Evolutionary conservation across 805 yeast species (phyloP).

Genomic region (Candida odintsovae): DNA sequence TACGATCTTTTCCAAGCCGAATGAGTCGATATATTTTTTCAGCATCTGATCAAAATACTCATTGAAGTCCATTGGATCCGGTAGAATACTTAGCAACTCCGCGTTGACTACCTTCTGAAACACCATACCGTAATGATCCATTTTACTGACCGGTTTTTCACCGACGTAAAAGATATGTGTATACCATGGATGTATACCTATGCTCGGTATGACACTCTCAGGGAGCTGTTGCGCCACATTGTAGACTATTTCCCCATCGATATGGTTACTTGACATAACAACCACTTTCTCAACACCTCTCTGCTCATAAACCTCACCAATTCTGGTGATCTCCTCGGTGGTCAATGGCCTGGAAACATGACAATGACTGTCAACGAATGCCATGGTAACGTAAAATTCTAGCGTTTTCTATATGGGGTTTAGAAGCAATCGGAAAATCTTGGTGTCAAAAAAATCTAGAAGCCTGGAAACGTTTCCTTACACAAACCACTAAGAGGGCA

Average conservation of each 20-base stretch:
- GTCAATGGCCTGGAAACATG: constrained; percentile 23
- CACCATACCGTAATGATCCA: constrained; percentile 51
- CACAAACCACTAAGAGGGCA: not conserved
- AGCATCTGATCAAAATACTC: constrained; percentile 23
- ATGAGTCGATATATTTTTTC: constrained; percentile 5
- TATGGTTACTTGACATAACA: constrained; percentile 45
- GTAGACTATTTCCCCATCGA: constrained; percentile 28
- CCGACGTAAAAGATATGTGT: constrained; percentile 46
- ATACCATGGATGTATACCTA: constrained; percentile 94
- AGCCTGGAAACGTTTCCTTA: not conserved
- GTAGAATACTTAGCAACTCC: constrained; percentile 43
- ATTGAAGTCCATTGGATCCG: constrained; percentile 50
- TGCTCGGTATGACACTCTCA: constrained; percentile 33
- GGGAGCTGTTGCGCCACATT: constrained; percentile 9
- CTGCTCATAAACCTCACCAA: constrained; percentile 3
- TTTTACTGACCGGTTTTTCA: constrained; percentile 26
- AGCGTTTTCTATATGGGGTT: not conserved
- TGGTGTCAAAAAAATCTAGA: not conserved
- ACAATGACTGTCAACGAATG: constrained; percentile 30
- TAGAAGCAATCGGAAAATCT: not conserved
- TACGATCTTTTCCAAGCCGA: constrained; percentile 25
- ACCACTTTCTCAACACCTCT: constrained; percentile 9
- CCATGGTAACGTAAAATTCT: constrained; percentile 2
- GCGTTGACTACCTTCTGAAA: constrained; percentile 32
- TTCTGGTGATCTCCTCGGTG: not conserved